These are phyloP conservation scores for Elaeis guineensis DNA, from an alignment of 176 grass and related monocot genomes.

Conservation along the genomic window DNA sequence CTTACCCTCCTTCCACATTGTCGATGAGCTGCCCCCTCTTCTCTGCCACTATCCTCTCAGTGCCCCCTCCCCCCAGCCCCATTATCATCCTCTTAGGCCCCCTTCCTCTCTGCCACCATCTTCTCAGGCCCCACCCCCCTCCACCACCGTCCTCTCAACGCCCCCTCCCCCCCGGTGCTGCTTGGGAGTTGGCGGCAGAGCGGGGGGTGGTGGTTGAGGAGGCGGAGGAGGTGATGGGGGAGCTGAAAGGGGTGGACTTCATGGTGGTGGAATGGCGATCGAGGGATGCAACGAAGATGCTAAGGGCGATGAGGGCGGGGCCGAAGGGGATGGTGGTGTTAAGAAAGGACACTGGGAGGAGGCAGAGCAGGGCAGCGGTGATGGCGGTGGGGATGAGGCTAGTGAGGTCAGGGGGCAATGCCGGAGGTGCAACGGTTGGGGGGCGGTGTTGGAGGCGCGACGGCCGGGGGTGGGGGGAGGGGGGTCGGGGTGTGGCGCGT, in stretches of 20 bases:
- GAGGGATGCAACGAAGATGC: slow-evolving; percentile 24
- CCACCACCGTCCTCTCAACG: no score
- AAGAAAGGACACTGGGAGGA: slow-evolving; percentile 3
- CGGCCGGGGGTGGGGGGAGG: no score
- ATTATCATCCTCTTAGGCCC: no score
- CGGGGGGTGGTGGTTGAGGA: slow-evolving; percentile 21
- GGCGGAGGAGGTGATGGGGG: slow-evolving; percentile 29
- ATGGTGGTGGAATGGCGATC: slow-evolving; percentile 50
- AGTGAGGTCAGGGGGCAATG: slow-evolving; percentile 59
- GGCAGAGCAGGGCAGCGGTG: slow-evolving; percentile 4
- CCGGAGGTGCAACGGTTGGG: slow-evolving; percentile 65
- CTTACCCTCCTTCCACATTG: no score
- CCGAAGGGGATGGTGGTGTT: slow-evolving; percentile 65
- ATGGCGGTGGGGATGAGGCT: slow-evolving; percentile 35
- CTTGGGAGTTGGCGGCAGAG: slow-evolving; percentile 16
- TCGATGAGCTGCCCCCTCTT: no score
- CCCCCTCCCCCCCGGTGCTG: no score
- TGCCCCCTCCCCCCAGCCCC: no score
- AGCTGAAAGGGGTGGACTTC: slow-evolving; percentile 50
- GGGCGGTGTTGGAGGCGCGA: no score
- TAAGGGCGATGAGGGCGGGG: slow-evolving; percentile 42
- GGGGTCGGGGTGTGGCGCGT: no score
- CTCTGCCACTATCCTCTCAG: no score
- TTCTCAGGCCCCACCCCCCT: no score
- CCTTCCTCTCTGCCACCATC: no score